These are phyloP conservation scores for Fraxinus xanthoxyloides DNA, from an alignment of 305 asterid genomes.

Conservation along the genomic window DNA sequence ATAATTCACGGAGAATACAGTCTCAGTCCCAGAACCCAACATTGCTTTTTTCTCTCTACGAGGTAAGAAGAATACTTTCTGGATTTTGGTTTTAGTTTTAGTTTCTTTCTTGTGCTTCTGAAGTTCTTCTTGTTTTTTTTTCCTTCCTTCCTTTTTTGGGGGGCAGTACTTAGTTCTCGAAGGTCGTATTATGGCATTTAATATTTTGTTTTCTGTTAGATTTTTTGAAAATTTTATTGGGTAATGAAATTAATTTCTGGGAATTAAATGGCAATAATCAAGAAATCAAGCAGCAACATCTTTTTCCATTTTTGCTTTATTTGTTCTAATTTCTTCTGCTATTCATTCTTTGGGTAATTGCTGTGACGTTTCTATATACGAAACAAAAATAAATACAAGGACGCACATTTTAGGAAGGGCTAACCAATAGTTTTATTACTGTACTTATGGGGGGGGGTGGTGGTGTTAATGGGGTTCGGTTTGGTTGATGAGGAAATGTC, in stretches of 20 bases:
- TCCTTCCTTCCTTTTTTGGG: background rate
- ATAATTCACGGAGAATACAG: constrained; percentile 48
- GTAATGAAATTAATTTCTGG: background rate
- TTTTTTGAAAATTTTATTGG: background rate
- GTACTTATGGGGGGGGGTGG: constrained; percentile 22
- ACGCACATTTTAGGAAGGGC: background rate
- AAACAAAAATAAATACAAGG: background rate
- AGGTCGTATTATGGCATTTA: background rate
- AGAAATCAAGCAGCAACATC: constrained; percentile 14
- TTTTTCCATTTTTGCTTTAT: constrained; percentile 8
- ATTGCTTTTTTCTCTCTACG: constrained; percentile 14
- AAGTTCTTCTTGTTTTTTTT: background rate
- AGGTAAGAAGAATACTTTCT: constrained; percentile 26
- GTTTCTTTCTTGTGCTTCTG: background rate
- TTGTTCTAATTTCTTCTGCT: background rate
- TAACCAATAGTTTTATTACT: constrained; percentile 7
- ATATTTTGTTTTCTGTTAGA: background rate
- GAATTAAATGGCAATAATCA: background rate
- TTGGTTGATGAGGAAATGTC: constrained; percentile 27
- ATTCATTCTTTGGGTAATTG: background rate
- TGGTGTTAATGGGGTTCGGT: constrained; percentile 5
- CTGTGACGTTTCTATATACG: background rate
- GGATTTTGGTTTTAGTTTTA: background rate
- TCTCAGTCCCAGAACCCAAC: constrained; percentile 24
- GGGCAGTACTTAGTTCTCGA: background rate